These are phyloP conservation scores for Ramaria sp. DNA, from an alignment of 768 basidiomycete genomes.

Conservation along the genomic window DNA sequence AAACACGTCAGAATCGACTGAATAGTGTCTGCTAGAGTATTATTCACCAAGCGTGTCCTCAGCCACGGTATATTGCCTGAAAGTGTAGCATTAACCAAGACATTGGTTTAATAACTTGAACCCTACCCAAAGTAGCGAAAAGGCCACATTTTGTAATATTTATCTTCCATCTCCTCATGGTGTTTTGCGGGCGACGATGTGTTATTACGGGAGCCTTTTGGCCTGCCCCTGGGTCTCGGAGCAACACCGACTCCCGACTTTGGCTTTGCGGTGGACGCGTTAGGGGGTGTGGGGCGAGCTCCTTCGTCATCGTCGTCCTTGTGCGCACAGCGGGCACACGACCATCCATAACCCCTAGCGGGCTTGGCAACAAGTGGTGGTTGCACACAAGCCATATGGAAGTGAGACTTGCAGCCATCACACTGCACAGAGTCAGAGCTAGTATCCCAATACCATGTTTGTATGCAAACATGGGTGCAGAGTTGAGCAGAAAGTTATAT, in stretches of 20 bases:
- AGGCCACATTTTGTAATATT: conserved; percentile 85
- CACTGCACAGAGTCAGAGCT: conserved; percentile 83
- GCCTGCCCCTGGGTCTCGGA: conserved; percentile 49
- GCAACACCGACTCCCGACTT: conserved; percentile 46
- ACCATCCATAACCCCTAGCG: conserved; percentile 95
- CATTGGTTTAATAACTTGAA: neutral
- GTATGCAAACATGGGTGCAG: too few relatives aligned
- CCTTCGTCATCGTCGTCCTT: conserved; percentile 76
- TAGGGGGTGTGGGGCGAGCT: conserved; percentile 35
- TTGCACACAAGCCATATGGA: conserved; percentile 91
- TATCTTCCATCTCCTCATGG: conserved; percentile 63
- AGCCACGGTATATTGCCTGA: conserved; percentile 79
- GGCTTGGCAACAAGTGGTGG: conserved; percentile 88
- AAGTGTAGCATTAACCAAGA: neutral
- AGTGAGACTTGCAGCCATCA: conserved; percentile 85
- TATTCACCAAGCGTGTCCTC: conserved; percentile 79
- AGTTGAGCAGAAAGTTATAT: neutral
- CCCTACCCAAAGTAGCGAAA: conserved; percentile 95
- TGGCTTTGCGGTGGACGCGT: conserved; percentile 29
- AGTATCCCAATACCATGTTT: neutral
- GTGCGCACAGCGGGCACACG: conserved; percentile 86
- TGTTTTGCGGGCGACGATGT: conserved; percentile 35
- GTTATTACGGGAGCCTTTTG: conserved; percentile 73
- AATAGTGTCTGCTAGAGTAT: conserved; percentile 9
- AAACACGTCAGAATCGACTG: conserved; percentile 19